These are phyloP conservation scores for Gossypium schwendimanii DNA, from an alignment of 441 rosid species.

Conservation along the genomic window DNA sequence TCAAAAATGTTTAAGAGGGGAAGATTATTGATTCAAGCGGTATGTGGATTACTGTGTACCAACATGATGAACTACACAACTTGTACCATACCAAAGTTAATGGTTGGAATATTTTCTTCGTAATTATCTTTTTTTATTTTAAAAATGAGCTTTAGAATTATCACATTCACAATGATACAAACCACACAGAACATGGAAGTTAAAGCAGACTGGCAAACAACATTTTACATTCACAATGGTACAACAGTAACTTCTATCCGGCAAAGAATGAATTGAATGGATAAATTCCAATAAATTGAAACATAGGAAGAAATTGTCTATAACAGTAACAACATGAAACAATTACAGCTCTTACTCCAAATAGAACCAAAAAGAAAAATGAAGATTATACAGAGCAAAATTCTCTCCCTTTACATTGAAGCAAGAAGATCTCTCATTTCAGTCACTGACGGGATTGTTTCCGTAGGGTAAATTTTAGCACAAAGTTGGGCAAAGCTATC, in stretches of 20 bases:
- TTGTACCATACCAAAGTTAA: no score
- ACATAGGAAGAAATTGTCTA: not conserved
- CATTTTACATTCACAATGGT: not conserved
- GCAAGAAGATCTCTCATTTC: conserved; percentile 85
- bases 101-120: no score
- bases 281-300: not conserved
- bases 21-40: no score
- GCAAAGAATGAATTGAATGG: not conserved
- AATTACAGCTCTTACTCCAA: conserved; percentile 12
- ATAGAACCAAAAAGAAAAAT: not conserved
- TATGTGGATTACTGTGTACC: no score
- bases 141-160: no score
- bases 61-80: no score
- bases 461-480: conserved; percentile 76
- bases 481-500: conserved; percentile 84
- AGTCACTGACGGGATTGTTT: conserved; percentile 54
- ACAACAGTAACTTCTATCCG: not conserved
- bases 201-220: not conserved
- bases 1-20: no score
- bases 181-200: no score
- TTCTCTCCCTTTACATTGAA: conserved; percentile 49
- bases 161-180: no score
- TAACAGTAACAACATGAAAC: not conserved
- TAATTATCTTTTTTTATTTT: no score
- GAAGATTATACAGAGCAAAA: conserved; percentile 12